These are phyloP conservation scores for Inosperma sp. DNA, from an alignment of 768 basidiomycete species.

Conservation along the genomic window DNA sequence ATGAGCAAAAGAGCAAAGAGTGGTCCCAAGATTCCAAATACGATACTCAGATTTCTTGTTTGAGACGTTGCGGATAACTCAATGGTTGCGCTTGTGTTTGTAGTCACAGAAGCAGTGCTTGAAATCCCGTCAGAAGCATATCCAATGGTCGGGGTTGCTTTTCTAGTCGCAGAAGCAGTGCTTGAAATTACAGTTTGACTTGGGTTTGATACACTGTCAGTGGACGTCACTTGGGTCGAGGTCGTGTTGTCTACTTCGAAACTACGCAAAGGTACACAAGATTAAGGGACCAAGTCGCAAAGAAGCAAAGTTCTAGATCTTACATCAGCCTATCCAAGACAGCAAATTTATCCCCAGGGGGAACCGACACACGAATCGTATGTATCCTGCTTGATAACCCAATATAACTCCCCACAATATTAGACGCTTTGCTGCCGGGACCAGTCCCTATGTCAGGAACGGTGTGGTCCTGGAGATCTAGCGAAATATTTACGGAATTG, in stretches of 20 bases:
- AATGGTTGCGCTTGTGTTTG: neutral
- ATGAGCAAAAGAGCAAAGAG: neutral
- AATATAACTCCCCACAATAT: neutral
- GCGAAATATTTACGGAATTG: neutral
- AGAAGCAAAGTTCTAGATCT: too few relatives aligned
- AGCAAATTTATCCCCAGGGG: neutral
- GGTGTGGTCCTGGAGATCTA: conserved; percentile 10
- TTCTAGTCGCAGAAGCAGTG: neutral
- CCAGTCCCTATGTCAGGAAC: neutral
- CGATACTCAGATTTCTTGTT: neutral
- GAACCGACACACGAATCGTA: conserved; percentile 1
- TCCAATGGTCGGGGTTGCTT: neutral
- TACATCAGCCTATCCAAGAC: neutral
- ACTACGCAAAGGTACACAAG: neutral
- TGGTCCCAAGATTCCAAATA: neutral
- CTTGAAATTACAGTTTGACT: neutral
- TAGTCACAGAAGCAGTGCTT: neutral
- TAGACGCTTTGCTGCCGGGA: neutral
- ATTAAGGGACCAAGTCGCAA: too few relatives aligned
- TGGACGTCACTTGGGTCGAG: neutral
- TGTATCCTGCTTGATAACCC: neutral
- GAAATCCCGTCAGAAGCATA: neutral
- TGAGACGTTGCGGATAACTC: neutral
- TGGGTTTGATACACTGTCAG: neutral
- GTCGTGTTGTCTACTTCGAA: neutral